Evolutionary conservation across 345 rosid genomes (phyloP), one percentile per base, ranked within the genome.

Genomic region (Brassica carinata): DNA sequence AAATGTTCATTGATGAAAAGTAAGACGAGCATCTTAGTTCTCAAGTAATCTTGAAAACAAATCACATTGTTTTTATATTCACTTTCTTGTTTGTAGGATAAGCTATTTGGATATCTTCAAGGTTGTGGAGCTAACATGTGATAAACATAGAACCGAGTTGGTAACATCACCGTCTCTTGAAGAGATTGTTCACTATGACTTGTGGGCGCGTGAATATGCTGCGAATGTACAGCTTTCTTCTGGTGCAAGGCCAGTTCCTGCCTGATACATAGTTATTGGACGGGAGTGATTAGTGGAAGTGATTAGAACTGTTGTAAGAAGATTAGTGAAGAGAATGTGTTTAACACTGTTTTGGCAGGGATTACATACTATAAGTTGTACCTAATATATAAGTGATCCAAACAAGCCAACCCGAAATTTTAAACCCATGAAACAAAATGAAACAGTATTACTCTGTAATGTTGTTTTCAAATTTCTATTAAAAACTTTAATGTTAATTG

Each of bases 201-300:
- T 79, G 85, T 96, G 99, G 99, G 99, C 99, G 2, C 86, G 98
- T 68, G 90, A 85, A 2, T 90, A 88, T 63, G 95, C 97, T 3
- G 87, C 89, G 4, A 77, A 45, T 77, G 64, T 96, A 82, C 87
- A 85, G 58, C 81, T 15, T 10, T 64, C 89, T 18, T 81, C 90
- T 1, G 84, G 84, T 71, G 83, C 67, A 27, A 90, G 83, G 18
- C 96, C 94, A 7, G 91, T 83, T 64, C 80, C 33, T 59, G 85
- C 72, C 11, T 83, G 76, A 69, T 5, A 15, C 43, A 8, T 65
- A 30, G 59, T 55, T 55, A 0, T 17, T 55, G 62, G 18, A n/a
- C 0, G 58, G 1, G 5, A 5, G n/a, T 53, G 58, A 51, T 51
- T 51, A 51, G 58, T n/a, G 8, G 58, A 51, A 51, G 8, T 51